A percentile compares a stretch with the other conserved stretches of the same genome.
Evolutionary conservation across 805 yeast species (phyloP).

Genomic region (Candida tibetensis): DNA sequence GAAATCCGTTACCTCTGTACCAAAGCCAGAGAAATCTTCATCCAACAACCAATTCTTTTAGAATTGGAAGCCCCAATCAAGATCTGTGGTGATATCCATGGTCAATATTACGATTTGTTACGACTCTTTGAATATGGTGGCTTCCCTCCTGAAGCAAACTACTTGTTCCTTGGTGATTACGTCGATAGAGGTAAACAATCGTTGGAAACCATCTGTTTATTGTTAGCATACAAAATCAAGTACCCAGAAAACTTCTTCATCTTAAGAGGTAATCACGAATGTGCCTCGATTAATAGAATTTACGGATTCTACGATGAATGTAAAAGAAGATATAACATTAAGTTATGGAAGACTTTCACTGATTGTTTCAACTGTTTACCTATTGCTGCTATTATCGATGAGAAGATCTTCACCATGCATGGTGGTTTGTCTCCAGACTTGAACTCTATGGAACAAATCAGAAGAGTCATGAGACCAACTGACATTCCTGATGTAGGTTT

Average conservation of each 20-base stretch:
- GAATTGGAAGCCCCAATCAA: constrained; percentile 98
- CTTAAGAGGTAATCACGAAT: constrained; percentile 96
- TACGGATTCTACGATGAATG: constrained; percentile 99
- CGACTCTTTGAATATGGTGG: constrained; percentile 98
- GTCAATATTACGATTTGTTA: constrained; percentile 93
- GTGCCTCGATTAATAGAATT: constrained; percentile 96
- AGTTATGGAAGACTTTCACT: constrained; percentile 97
- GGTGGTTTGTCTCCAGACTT: constrained; percentile 98
- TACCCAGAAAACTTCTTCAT: constrained; percentile 97
- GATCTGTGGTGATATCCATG: constrained; percentile 97
- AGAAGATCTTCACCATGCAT: constrained; percentile 97
- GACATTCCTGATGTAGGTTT: constrained; percentile 98
- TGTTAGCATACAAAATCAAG: constrained; percentile 94
- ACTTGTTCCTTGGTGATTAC: constrained; percentile 92
- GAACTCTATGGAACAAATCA: constrained; percentile 96
- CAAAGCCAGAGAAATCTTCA: constrained; percentile 96
- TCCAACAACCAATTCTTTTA: constrained; percentile 92
- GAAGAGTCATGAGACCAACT: constrained; percentile 98
- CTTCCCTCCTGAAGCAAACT: constrained; percentile 98
- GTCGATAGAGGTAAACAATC: constrained; percentile 99
- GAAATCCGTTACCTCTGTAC: constrained; percentile 95
- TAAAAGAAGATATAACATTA: constrained; percentile 95
- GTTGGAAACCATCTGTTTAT: constrained; percentile 88
- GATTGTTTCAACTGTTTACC: constrained; percentile 98
- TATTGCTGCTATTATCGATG: constrained; percentile 97